Evolutionary conservation across 2,329 filamentous ascomycete species (phyloP).

Genomic region (Achaetomium macrosporum): DNA sequence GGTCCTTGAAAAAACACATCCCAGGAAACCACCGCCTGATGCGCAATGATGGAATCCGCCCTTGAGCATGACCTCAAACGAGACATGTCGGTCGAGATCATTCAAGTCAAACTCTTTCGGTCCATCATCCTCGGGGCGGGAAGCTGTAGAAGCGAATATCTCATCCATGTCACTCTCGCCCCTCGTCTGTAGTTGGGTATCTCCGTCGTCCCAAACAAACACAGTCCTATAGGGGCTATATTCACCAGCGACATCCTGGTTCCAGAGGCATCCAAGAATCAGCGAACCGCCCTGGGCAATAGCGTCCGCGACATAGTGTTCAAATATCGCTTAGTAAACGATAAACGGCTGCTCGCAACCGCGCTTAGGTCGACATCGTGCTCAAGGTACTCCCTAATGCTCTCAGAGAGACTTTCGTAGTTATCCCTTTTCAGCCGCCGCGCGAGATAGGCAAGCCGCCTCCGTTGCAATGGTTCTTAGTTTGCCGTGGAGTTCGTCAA

Average conservation of each 20-base stretch:
- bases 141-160: background rate
- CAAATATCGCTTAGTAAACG: slow-evolving; percentile 1
- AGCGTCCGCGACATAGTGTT: background rate
- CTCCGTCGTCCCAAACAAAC: background rate
- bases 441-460: background rate
- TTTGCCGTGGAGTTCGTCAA: background rate
- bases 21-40: slow-evolving; percentile 3
- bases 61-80: background rate
- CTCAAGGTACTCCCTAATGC: background rate
- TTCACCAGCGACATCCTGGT: background rate
- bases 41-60: background rate
- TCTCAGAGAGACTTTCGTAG: background rate
- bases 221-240: background rate
- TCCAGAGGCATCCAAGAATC: background rate
- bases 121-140: background rate
- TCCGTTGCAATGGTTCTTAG: background rate
- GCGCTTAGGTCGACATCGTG: background rate
- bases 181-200: background rate
- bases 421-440: background rate
- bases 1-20: background rate
- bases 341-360: background rate
- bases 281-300: background rate
- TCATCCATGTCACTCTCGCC: background rate
- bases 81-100: slow-evolving; percentile 3
- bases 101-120: background rate